Base-by-base conservation (phyloP, 345 rosid genomes). In the Brassica juncea region DNA sequence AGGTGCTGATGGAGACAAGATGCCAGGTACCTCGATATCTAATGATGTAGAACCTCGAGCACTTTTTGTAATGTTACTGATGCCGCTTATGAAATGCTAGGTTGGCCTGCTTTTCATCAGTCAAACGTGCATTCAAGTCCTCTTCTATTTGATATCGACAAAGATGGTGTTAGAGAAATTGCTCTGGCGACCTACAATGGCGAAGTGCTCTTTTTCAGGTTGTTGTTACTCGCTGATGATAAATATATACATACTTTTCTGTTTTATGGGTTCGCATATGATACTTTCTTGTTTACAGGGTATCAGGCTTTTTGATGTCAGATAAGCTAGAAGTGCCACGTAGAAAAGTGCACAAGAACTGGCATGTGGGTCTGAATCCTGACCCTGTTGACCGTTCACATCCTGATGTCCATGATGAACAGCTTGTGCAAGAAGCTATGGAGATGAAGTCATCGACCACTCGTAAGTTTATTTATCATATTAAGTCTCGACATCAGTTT, bases 91-190 rank as follows among this genome's bases (percentile, higher is more conserved):
- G 10, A 73, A 82, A 35, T 76, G 49, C 79, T 82, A 96, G 99
- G 99, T 82, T 96, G 99, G 99, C 99, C 99, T 73, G 97, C 99
- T 59, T 96, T 92, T 82, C 99, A 96, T 81, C 98, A 91, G 84
- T 96, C 99, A 35, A 93, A 97, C 0, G 98, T 93, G 83, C 99
- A 96, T 87, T 81, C 98, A 1, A 96, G 97, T 83, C 99, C 99
- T 80, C 91, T 96, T 67, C 86, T 93, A 11, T 92, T 85, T 62
- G 99, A 96, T 82, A 92, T 96, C 69, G 99, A 96, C 84, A 92
- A 91, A 85, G 99, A 96, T 81, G 98, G 98, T 71, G 92, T 88
- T 75, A 90, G 94, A 83, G 99, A 96, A 86, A 93, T 96, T 77
- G 90, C 93, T 72, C 79, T 96, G 83, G 99, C 98, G 32, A 93